Evolutionary conservation across 257 asterid species (phyloP).

Genomic region (Gentiana straminea): DNA sequence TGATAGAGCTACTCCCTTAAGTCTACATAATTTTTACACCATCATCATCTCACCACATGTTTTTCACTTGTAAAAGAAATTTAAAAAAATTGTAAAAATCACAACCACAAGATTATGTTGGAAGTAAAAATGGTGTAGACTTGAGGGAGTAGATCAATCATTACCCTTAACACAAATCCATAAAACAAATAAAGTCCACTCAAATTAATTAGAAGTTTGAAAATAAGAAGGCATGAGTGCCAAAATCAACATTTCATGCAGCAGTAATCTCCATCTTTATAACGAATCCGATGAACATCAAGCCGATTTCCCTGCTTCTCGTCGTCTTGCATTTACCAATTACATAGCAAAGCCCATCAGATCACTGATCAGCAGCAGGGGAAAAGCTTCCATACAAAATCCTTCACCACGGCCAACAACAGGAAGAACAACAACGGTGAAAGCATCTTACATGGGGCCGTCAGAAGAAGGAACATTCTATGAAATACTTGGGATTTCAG

Average conservation of each 20-base stretch:
- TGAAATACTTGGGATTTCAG: slow-evolving; percentile 41
- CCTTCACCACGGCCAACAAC: slow-evolving; percentile 7
- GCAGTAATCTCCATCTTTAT: slow-evolving; percentile 4
- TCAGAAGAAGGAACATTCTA: slow-evolving; percentile 25
- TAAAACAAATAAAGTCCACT: neutral
- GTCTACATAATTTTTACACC: too few relatives aligned
- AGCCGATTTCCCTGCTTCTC: neutral
- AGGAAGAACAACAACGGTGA: slow-evolving; percentile 13
- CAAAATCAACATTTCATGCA: neutral
- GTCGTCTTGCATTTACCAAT: slow-evolving; percentile 4
- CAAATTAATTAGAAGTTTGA: too few relatives aligned
- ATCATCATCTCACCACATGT: too few relatives aligned
- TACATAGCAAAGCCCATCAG: neutral
- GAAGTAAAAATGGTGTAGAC: too few relatives aligned
- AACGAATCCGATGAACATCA: neutral
- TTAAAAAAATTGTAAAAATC: too few relatives aligned
- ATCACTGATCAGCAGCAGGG: slow-evolving; percentile 1
- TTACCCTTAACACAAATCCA: too few relatives aligned
- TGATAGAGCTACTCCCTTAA: too few relatives aligned
- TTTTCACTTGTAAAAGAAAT: too few relatives aligned
- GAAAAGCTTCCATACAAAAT: neutral
- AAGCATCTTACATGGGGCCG: slow-evolving; percentile 17
- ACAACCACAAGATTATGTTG: too few relatives aligned
- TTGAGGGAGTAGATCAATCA: too few relatives aligned
- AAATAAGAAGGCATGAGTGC: slow-evolving; percentile 3